Base-by-base conservation (phyloP, 257 asterid species). In the Solanum appendiculatum region DNA sequence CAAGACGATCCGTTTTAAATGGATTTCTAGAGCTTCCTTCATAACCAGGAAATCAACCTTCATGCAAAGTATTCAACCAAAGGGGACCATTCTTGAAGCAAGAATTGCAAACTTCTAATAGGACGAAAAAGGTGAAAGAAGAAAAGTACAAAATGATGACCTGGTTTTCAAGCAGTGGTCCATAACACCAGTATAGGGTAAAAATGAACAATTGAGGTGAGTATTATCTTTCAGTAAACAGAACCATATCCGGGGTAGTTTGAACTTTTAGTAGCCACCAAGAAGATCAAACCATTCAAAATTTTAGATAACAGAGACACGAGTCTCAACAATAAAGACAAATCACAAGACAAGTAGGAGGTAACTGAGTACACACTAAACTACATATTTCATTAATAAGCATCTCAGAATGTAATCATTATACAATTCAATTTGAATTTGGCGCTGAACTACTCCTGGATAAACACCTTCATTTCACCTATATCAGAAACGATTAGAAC, bases 381-480 rank as follows among this genome's bases (percentile, higher is more conserved):
- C 34, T 86, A 92, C 91, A 91, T 90, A 89, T 42, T 86, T 70
- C 51, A 86, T 90, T 89, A 88, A 92, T 87, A 89, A 81, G 81
- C 88, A 88, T 25, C 69, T 82, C 91, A 83, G 86, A 85, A 25
- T 86, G 88, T 42, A 82, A 84, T 81, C 83, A 84, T 40, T 85
- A 85, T 69, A 80, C 84, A 72, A 56, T 77, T 91, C 86, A 86
- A 89, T 88, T 89, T 88, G 87, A 90, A 90, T 88, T 87, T 86
- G 84, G 80, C 92, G 85, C 90, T 89, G 72, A 91, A 88, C 9
- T 42, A 73, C 86, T 31, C 74, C 85, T 66, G 33, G 58, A 83
- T 73, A 36, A 81, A 77, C 64, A 60, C 83, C 77, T 74, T 48
- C 21, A 84, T 86, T 64, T 48, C 64, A 82, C 39, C 23, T 81